Conservation (phyloP, 768 basidiomycete genomes). For the Suillus fuscotomentosus region DNA sequence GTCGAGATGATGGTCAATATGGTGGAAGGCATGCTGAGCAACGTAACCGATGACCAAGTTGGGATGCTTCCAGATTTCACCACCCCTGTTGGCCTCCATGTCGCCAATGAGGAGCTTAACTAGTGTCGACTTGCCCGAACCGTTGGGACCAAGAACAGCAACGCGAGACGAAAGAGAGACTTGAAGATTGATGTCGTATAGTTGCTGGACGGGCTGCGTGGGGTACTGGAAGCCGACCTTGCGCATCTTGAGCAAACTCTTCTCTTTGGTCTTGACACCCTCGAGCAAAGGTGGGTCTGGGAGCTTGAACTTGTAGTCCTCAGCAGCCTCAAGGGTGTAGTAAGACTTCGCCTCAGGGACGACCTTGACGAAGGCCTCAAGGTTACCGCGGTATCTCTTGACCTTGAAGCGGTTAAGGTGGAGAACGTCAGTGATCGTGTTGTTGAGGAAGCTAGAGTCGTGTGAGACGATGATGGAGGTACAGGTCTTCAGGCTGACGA, state of each 20-base stretch:
- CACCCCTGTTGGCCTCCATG: slow-evolving; percentile 93
- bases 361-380: slow-evolving; percentile 89
- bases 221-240: slow-evolving; percentile 98
- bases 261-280: slow-evolving; percentile 99
- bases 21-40: slow-evolving; percentile 99
- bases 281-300: slow-evolving; percentile 96
- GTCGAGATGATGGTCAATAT: slow-evolving; percentile 97
- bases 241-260: slow-evolving; percentile 95
- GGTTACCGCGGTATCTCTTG: slow-evolving; percentile 92
- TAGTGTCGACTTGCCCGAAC: slow-evolving; percentile 96
- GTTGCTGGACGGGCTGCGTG: slow-evolving; percentile 78
- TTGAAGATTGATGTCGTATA: slow-evolving; percentile 94
- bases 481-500: slow-evolving; percentile 82
- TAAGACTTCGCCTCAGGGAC: slow-evolving; percentile 98
- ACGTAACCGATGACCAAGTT: slow-evolving; percentile 99
- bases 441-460: slow-evolving; percentile 97
- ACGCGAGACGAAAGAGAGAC: slow-evolving; percentile 98
- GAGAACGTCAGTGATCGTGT: slow-evolving; percentile 96
- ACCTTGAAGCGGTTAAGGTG: slow-evolving; percentile 99
- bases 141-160: slow-evolving; percentile 97
- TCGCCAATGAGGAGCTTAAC: slow-evolving; percentile 97
- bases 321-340: slow-evolving; percentile 92
- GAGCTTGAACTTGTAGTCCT: slow-evolving; percentile 99
- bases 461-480: slow-evolving; percentile 98
- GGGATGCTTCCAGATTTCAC: slow-evolving; percentile 99